Percentiles rank a stretch among this genome's conserved stretches.
Conservation (phyloP, 768 basidiomycete species). For the Gloeophyllum trabeum region DNA sequence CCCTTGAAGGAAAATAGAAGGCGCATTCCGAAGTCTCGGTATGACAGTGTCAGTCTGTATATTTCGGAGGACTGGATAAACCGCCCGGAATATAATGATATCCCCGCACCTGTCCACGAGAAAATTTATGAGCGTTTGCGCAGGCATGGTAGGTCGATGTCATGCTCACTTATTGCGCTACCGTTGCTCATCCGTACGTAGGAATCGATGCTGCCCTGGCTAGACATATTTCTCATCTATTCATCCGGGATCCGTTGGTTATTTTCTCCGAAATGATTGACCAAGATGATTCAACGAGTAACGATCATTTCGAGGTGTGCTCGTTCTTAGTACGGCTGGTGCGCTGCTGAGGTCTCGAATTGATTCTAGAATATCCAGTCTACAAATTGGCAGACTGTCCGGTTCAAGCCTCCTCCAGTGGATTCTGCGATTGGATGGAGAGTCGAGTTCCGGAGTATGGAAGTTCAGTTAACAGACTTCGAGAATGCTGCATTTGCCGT, state of each 20-base stretch:
- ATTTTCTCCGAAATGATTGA: slow-evolving; percentile 90
- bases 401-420: slow-evolving; percentile 97
- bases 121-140: slow-evolving; percentile 61
- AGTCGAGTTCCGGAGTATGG: slow-evolving; percentile 98
- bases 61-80: slow-evolving; percentile 82
- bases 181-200: slow-evolving; percentile 16
- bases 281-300: slow-evolving; percentile 80
- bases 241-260: slow-evolving; percentile 95
- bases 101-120: slow-evolving; percentile 66
- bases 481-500: slow-evolving; percentile 97
- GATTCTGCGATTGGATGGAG: slow-evolving; percentile 93
- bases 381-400: slow-evolving; percentile 98
- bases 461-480: slow-evolving; percentile 97
- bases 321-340: not conserved
- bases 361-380: slow-evolving; percentile 84
- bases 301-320: slow-evolving; percentile 94
- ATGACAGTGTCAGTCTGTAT: slow-evolving; percentile 93
- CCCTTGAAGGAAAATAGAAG: slow-evolving; percentile 67
- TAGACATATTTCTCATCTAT: slow-evolving; percentile 89
- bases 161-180: not conserved
- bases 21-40: slow-evolving; percentile 90
- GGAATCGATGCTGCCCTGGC: slow-evolving; percentile 82
- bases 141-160: slow-evolving; percentile 52
- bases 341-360: too few species aligned
- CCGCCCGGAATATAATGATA: slow-evolving; percentile 92